Conservation (phyloP, 1,139 yeast genomes). For the Hyphopichia khmerensis region DNA sequence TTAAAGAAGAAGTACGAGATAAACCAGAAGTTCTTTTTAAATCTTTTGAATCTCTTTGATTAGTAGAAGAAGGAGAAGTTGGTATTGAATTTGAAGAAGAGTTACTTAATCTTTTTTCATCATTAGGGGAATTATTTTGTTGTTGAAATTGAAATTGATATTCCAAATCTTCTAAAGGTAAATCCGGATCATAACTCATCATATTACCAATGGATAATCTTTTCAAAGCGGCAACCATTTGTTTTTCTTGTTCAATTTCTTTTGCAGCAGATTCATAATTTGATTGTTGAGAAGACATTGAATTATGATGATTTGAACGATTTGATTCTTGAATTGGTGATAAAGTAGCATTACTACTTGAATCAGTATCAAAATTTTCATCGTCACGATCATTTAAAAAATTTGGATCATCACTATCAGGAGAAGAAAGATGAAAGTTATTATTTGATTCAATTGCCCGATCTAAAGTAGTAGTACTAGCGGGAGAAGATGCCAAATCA, state of each 20-base stretch:
- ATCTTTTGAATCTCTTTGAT: not conserved
- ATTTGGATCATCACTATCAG: not conserved
- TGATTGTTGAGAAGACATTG: not conserved
- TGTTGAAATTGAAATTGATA: slow-evolving; percentile 26
- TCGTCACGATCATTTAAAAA: not conserved
- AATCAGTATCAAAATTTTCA: not conserved
- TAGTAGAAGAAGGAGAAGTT: slow-evolving; percentile 2
- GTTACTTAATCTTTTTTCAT: slow-evolving; percentile 7
- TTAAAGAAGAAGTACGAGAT: slow-evolving; percentile 5
- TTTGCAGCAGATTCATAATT: slow-evolving; percentile 44
- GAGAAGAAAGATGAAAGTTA: not conserved
- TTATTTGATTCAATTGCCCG: not conserved
- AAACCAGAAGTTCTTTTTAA: slow-evolving; percentile 3
- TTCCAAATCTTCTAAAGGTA: slow-evolving; percentile 46
- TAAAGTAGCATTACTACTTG: slow-evolving; percentile 1
- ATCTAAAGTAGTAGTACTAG: not conserved
- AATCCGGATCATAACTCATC: slow-evolving; percentile 56
- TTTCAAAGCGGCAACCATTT: slow-evolving; percentile 58
- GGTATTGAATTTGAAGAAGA: slow-evolving; percentile 5
- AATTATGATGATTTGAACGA: not conserved
- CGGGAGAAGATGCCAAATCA: not conserved
- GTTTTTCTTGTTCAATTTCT: slow-evolving; percentile 55
- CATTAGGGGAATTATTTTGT: slow-evolving; percentile 10
- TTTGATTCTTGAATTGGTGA: not conserved
- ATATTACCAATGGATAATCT: slow-evolving; percentile 54